A percentile compares a stretch with the other conserved stretches of the same genome.
These are phyloP conservation scores for Talaromyces nanjingensis DNA, from an alignment of 495 filamentous ascomycete genomes.

Conservation along the genomic window DNA sequence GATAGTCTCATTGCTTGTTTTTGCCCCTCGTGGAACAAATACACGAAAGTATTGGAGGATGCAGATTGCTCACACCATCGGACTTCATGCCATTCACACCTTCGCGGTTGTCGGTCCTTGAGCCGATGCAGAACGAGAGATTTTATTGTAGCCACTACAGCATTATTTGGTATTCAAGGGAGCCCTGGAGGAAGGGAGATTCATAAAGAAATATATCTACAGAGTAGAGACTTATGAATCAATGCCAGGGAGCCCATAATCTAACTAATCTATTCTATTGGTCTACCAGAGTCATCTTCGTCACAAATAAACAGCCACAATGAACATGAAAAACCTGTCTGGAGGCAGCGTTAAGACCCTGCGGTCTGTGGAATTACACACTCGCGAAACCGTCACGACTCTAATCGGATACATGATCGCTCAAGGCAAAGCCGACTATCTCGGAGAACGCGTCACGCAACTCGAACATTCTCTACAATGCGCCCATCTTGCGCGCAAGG, in stretches of 20 bases:
- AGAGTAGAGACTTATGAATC: not conserved
- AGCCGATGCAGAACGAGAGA: not conserved
- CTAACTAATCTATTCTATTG: not conserved
- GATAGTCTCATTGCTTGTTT: not conserved
- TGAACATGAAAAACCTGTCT: conserved; percentile 3
- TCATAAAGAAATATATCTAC: not conserved
- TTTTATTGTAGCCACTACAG: not conserved
- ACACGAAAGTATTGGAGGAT: not conserved
- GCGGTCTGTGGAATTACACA: conserved; percentile 9
- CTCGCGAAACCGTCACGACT: conserved; percentile 14
- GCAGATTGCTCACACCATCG: conserved; percentile 11
- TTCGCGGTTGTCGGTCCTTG: not conserved
- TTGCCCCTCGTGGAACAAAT: not conserved
- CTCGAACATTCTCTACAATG: conserved; percentile 40
- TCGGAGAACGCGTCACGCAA: conserved; percentile 34
- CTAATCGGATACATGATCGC: conserved; percentile 19
- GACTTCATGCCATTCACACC: conserved; percentile 13
- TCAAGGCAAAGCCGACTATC: conserved; percentile 22
- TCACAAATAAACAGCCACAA: not conserved
- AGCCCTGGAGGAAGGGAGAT: not conserved
- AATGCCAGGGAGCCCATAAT: not conserved
- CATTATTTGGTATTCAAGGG: not conserved
- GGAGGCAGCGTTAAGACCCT: not conserved
- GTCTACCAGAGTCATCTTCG: not conserved
- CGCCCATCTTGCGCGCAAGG: conserved; percentile 25